Evolutionary conservation across 179 eudicot genomes (phyloP), one percentile per base, ranked within the genome.

Genomic region (Kewa caespitosa): DNA sequence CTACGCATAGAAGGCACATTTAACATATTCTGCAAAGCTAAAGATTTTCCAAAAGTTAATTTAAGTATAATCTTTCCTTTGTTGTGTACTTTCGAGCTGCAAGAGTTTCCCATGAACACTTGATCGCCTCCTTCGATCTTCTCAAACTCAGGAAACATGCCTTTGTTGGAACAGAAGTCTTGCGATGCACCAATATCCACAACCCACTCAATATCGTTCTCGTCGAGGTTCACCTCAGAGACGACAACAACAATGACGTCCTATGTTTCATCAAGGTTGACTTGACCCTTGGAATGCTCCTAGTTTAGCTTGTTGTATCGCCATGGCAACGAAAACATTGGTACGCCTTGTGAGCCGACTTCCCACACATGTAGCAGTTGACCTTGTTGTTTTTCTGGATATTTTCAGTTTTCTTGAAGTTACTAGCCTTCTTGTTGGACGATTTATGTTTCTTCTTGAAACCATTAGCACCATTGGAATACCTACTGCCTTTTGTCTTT

Each of bases 1-100:
- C 42, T 74, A 0, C 57, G 34, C 2, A 60, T 18, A 14, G 63
- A 32, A 15, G 69, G 69, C n/a, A 74, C 52, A 38, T 41, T 32
- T 4, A 61, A 10, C 33, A 74, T 23, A 37, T 50, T 36, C 36
- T 74, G 17, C 69, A 57, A 57, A 57, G 10, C 28, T 3, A 57
- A 18, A 9, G 32, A 8, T 23, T 23, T 23, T n/a, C 28, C 62
- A 57, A 13, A 57, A 57, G 30, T 57, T 57, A 57, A 57, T 57
- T 57, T 57, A 57, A 57, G 62, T n/a, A 57, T 5, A 57, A 57
- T 57, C 6, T 57, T 57, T 28, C 62, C 62, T 57, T 57, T 57
- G 27, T 31, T 13, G 31, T 2, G 28, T 10, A 57, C 62, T 31
- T 23, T 28, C 30, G 62, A 57, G 32, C 28, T 57, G 31, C 62